These are phyloP conservation scores for Dictyostelium discoideum DNA, from an alignment of 78 protist genomes.

Conservation along the genomic window DNA sequence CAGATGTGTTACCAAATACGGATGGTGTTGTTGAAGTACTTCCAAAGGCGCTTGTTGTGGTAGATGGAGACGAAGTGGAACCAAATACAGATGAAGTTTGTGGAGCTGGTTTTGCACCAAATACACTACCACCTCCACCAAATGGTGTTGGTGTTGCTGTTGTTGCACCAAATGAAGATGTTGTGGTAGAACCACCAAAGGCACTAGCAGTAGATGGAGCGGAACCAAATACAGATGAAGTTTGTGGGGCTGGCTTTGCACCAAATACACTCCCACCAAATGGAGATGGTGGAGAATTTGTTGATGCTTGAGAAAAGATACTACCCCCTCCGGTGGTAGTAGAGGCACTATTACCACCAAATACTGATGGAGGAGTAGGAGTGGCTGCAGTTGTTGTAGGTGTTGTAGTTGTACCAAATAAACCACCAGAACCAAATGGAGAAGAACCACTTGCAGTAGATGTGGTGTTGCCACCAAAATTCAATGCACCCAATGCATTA, in stretches of 20 bases:
- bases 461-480: not conserved
- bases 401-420: not conserved
- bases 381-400: not conserved
- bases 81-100: not conserved
- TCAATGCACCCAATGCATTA: not conserved
- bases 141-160: not conserved
- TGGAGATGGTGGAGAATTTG: not conserved
- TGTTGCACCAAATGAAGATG: not conserved
- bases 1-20: conserved; percentile 15
- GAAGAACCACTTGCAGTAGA: not conserved
- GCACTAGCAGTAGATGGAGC: not conserved
- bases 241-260: not conserved
- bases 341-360: not conserved
- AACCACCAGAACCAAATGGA: not conserved
- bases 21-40: not conserved
- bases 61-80: not conserved
- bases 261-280: not conserved
- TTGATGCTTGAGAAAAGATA: not conserved
- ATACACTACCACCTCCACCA: not conserved
- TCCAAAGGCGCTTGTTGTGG: conserved; percentile 19
- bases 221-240: not conserved
- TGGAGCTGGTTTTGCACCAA: not conserved
- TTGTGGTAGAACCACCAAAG: not conserved
- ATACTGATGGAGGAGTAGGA: not conserved
- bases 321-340: not conserved